Evolutionary conservation across 257 asterid species (phyloP).

Genomic region (Capsicum chinense): DNA sequence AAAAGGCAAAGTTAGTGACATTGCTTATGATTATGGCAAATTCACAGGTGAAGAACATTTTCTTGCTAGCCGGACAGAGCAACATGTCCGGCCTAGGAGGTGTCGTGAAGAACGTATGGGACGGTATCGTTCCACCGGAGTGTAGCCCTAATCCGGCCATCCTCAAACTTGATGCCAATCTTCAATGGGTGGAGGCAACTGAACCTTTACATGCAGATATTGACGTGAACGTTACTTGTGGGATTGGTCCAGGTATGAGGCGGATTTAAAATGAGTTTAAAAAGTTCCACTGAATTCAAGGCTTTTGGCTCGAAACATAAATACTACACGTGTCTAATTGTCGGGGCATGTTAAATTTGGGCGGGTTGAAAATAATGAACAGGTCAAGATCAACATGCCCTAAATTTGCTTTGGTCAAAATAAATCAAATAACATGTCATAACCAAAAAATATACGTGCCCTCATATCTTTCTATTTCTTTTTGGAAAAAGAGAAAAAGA

Average conservation of each 20-base stretch:
- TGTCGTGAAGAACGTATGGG: conserved; percentile 33
- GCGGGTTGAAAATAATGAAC: too few relatives aligned
- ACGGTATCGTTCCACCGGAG: conserved; percentile 33
- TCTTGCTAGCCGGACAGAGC: conserved; percentile 41
- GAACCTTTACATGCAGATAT: conserved; percentile 27
- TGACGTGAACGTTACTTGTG: conserved; percentile 16
- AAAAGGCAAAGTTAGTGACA: background rate
- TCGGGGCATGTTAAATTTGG: too few relatives aligned
- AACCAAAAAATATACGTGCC: background rate
- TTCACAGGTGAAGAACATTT: conserved; percentile 20
- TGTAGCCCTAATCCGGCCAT: conserved; percentile 27
- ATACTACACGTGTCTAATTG: background rate
- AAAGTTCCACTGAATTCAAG: background rate
- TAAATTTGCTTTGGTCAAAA: background rate
- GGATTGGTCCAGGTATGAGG: conserved; percentile 10
- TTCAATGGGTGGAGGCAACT: background rate
- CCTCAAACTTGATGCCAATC: conserved; percentile 18
- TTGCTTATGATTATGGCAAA: background rate
- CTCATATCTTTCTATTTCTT: background rate
- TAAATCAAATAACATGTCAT: background rate
- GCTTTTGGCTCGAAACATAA: background rate
- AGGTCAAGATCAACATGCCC: too few relatives aligned
- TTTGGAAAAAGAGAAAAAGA: background rate
- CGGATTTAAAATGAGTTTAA: background rate
- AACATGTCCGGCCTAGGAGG: conserved; percentile 44